Conservation (phyloP, 441 rosid species). For the Flueggea neowawraea region DNA sequence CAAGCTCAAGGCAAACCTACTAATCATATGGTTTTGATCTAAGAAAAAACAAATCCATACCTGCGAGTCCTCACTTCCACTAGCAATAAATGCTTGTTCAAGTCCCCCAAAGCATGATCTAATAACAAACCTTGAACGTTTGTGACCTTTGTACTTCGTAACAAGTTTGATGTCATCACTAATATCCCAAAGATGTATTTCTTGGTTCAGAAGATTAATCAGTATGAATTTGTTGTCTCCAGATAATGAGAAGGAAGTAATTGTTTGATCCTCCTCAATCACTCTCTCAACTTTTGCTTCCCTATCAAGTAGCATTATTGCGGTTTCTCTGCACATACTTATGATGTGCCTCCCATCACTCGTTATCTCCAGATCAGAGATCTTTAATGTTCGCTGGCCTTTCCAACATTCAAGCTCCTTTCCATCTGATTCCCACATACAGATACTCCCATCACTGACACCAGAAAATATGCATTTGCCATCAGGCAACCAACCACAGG, state of each 20-base stretch:
- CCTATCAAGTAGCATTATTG: constrained; percentile 48
- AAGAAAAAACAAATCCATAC: constrained; percentile 18
- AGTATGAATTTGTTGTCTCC: no score
- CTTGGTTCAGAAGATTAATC: no score
- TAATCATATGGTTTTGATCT: no score
- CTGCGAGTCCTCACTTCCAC: constrained; percentile 83
- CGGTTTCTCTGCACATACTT: constrained; percentile 42
- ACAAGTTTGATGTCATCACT: constrained; percentile 39
- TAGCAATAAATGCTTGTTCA: constrained; percentile 57
- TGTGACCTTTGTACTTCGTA: constrained; percentile 56
- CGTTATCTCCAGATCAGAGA: no score
- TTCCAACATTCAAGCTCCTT: no score
- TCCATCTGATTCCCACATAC: no score
- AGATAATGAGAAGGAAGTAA: no score
- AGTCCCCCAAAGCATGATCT: constrained; percentile 74
- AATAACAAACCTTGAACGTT: constrained; percentile 43
- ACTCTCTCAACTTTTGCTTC: constrained; percentile 43
- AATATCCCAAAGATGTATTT: constrained; percentile 64
- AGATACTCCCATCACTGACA: constrained; percentile 46
- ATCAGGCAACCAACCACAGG: constrained; percentile 58
- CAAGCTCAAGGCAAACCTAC: no score
- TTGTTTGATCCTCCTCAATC: no score
- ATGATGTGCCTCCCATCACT: constrained; percentile 60
- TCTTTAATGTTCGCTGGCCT: no score
- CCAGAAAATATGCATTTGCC: constrained; percentile 48